Percentiles rank a stretch among this genome's conserved stretches.
Evolutionary conservation across 371 early-diverging fungal genomes (phyloP).

Genomic region (Parasitella parasitica): DNA sequence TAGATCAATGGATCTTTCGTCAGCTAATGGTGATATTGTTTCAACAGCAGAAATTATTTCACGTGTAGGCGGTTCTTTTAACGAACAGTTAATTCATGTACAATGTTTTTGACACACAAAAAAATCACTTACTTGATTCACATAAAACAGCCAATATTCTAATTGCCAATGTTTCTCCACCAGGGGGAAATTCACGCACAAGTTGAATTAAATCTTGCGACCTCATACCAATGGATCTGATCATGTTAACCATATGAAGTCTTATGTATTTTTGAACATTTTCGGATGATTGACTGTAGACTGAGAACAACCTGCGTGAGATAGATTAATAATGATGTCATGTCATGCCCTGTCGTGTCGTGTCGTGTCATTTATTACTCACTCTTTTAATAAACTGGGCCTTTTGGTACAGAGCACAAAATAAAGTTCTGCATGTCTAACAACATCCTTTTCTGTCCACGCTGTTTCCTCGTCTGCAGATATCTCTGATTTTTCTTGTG

Average conservation of each 20-base stretch:
- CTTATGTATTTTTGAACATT: conserved; percentile 64
- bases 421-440: conserved; percentile 44
- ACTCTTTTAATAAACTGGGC: conserved; percentile 40
- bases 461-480: background rate
- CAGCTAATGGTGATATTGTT: conserved; percentile 8
- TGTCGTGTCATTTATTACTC: conserved; percentile 14
- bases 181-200: conserved; percentile 69
- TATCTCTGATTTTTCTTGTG: conserved; percentile 4
- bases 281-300: conserved; percentile 48
- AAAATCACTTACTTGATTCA: conserved; percentile 62
- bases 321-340: conserved; percentile 7
- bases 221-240: conserved; percentile 69
- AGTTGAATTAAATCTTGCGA: conserved; percentile 62
- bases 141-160: conserved; percentile 72
- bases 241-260: conserved; percentile 68
- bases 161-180: conserved; percentile 74
- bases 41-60: conserved; percentile 21
- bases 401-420: conserved; percentile 44
- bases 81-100: background rate
- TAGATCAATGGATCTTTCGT: conserved; percentile 22
- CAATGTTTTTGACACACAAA: background rate
- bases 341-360: too few relatives aligned
- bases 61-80: conserved; percentile 27
- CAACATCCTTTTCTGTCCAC: conserved; percentile 43
- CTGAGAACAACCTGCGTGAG: conserved; percentile 51